phyloP scores from a whole-genome alignment of 2,329 filamentous ascomycete species.

The Pseudogymnoascus sp. region DNA sequence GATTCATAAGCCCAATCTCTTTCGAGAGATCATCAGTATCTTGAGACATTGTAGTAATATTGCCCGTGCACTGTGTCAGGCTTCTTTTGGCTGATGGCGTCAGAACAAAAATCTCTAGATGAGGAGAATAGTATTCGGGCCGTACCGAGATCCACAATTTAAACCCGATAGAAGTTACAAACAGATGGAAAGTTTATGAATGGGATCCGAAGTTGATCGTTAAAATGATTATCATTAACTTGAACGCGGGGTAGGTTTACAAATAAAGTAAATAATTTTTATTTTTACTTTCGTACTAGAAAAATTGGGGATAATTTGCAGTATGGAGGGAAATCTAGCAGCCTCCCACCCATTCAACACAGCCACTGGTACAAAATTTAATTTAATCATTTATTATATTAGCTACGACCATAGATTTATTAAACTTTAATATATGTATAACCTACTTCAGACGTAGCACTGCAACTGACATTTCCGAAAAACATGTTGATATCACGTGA shows the following conservation, averaged over 20 bases:
- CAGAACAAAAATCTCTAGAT: slow-evolving; percentile 6
- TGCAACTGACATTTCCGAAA: neutral
- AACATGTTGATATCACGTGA: neutral
- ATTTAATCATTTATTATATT: neutral
- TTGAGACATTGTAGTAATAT: slow-evolving; percentile 3
- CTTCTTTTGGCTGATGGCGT: neutral
- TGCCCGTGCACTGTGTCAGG: slow-evolving; percentile 1
- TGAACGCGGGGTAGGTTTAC: neutral
- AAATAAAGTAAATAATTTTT: neutral
- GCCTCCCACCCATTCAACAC: neutral
- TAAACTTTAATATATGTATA: neutral
- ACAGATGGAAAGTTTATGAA: neutral
- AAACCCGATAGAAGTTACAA: slow-evolving; percentile 1
- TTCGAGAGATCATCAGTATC: slow-evolving; percentile 8
- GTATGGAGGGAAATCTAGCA: neutral
- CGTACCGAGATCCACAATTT: slow-evolving; percentile 7
- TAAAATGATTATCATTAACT: neutral
- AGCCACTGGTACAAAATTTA: neutral
- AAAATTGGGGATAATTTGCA: neutral
- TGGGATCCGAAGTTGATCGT: neutral
- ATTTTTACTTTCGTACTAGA: neutral
- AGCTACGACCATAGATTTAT: neutral
- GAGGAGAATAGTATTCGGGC: slow-evolving; percentile 10
- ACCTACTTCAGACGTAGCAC: neutral
- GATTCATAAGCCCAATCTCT: slow-evolving; percentile 6